Evolutionary conservation across 2,329 filamentous ascomycete genomes (phyloP), one percentile per base, ranked within the genome.

Genomic region (Aspergillus sp.): DNA sequence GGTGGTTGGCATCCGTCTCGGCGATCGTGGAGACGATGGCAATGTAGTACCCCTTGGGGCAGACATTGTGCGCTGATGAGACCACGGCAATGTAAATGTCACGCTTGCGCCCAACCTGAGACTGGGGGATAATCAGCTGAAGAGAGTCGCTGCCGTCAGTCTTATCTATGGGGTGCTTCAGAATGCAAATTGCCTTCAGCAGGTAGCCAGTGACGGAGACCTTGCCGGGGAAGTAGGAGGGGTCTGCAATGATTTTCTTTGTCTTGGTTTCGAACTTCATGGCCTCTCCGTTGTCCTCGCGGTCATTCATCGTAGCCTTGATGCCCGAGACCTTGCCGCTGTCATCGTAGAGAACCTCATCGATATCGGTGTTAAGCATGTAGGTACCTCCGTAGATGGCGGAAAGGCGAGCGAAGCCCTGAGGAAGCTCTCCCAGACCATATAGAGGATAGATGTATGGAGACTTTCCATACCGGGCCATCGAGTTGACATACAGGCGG

Each of bases 391-490:
- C 95, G 74, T 99, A 98, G 78, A 99, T 98, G 75, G 95, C 95
- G 41, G 93, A 97, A 54, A 99, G 86, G 76, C 95, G 93, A 63
- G 95, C 95, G 71, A 99, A 99, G 59, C 93, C 93, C 79, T 99
- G 95, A 37, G 95, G 96, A 56, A 99, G 89, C 81, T 99, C 95
- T 74, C 90, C 95, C 50, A 99, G 87, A 61, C 95, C 95, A 80
- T 99, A 99, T 33, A 98, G 87, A 49, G 95, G 96, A 83, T 99
- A 99, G 81, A 99, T 98, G 82, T 98, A 99, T 46, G 95, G 96
- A 12, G 93, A 98, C 80, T 97, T 98, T 78, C 95, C 95, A 78
- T 98, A 98, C 63, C 93, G 87, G 52, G 93, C 91, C 79, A 99
- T 96, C 30, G 93, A 97, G 84, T 96, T 96, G 68, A 93, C 96